Base-by-base conservation (phyloP, 2,329 filamentous ascomycete genomes). In the Apiospora kogelbergensis region DNA sequence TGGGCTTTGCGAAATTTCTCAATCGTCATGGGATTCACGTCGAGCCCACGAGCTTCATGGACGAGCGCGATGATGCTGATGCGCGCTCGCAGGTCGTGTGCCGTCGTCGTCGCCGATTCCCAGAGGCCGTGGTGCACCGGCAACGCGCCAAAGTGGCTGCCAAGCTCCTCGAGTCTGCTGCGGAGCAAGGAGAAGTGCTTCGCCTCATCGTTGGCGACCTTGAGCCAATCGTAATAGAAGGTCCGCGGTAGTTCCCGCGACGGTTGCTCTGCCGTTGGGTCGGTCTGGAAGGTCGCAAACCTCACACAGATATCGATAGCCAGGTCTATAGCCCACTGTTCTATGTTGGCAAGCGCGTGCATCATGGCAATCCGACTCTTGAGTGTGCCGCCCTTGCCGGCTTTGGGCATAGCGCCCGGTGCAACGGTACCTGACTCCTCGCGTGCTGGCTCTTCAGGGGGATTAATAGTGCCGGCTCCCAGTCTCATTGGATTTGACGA, bases 21-120 rank as follows among this genome's bases (percentile, higher is more conserved):
- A 57, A 84, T 84, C 0, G 83, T 84, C 77, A 83, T 77, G 0
- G 82, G 83, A 53, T 84, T 84, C 7, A 84, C 80, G 65, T 84
- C 83, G 0, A 84, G 75, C 1, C 82, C 83, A 2, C 82, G 80
- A 0, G 82, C 83, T 71, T 84, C 83, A 68, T 84, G 82, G 1
- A 84, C 83, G n/a, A 84, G 75, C 0, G 82, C 81, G 67, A 84
- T 82, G 53, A 84, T 80, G 72, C 81, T 82, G 68, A 84, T 84
- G 42, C 83, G 75, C 1, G 83, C 81, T 6, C 82, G 78, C 6
- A 84, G 77, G 71, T 84, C 81, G 67, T 83, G 77, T 4, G 81
- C 79, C 4, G 83, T 84, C 53, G 77, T 76, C 5, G 73, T 76
- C 5, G 82, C 83, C 1, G 82, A 84, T 26, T 81, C 75, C 82